Conservation (phyloP, 2,329 filamentous ascomycete species). For the Sphaerulina populicola region DNA sequence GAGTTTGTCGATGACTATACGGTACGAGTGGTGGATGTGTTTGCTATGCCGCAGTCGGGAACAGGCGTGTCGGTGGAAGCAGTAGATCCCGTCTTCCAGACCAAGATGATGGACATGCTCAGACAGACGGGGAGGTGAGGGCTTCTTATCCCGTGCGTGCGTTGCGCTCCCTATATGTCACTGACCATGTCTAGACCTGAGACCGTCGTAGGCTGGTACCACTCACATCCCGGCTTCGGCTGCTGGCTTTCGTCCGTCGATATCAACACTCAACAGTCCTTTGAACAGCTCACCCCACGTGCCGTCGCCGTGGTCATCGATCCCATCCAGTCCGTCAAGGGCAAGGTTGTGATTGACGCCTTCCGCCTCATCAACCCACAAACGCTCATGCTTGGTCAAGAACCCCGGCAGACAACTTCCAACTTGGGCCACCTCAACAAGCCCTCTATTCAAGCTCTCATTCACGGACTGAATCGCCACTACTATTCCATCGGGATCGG, state of each 20-base stretch:
- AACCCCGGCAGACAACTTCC: conserved; percentile 93
- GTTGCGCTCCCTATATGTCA: background rate
- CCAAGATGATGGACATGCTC: conserved; percentile 99
- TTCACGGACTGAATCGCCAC: conserved; percentile 94
- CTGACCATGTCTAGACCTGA: conserved; percentile 58
- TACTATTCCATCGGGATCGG: conserved; percentile 99
- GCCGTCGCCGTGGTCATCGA: conserved; percentile 97
- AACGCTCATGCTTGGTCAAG: conserved; percentile 93
- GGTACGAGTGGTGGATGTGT: conserved; percentile 94
- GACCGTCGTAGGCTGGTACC: conserved; percentile 98
- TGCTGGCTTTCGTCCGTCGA: conserved; percentile 99
- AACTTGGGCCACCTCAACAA: conserved; percentile 98
- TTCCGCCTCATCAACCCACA: conserved; percentile 98
- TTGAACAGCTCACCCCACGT: conserved; percentile 93
- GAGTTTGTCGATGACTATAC: conserved; percentile 99
- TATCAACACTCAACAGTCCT: conserved; percentile 99
- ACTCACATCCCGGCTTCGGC: conserved; percentile 96
- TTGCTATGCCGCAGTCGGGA: conserved; percentile 98
- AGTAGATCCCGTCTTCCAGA: conserved; percentile 97
- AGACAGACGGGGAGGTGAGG: conserved; percentile 85
- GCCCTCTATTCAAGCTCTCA: conserved; percentile 97
- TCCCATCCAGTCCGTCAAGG: conserved; percentile 97
- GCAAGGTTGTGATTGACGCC: conserved; percentile 97
- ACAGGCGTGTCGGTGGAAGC: conserved; percentile 97
- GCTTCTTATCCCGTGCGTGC: background rate